Percentiles rank a stretch among this genome's conserved stretches.
These are phyloP conservation scores for Pseudozyma hubeiensis DNA, from an alignment of 1,284 basidiomycete species.

Conservation along the genomic window DNA sequence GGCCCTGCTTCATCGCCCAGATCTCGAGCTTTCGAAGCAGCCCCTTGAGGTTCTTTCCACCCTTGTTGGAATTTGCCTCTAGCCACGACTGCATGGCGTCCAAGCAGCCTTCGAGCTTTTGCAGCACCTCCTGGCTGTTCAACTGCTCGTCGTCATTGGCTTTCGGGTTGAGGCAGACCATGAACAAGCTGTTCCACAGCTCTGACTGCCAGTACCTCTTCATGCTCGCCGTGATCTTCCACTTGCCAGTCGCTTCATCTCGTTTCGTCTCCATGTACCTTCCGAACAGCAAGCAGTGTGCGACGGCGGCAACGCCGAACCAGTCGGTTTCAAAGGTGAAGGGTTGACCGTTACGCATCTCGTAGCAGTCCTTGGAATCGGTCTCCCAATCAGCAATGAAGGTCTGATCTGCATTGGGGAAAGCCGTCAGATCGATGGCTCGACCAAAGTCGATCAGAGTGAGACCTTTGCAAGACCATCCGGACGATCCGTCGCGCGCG, in stretches of 20 bases:
- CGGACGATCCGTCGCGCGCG: constrained; percentile 78
- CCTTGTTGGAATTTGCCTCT: constrained; percentile 75
- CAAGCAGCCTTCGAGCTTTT: constrained; percentile 74
- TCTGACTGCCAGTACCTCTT: constrained; percentile 96
- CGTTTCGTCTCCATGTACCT: constrained; percentile 76
- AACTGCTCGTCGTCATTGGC: constrained; percentile 56
- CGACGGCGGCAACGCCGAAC: constrained; percentile 89
- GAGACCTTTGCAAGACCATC: constrained; percentile 89
- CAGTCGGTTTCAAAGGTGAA: constrained; percentile 98
- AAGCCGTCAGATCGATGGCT: constrained; percentile 86
- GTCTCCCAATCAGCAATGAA: constrained; percentile 88
- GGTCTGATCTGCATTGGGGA: constrained; percentile 74
- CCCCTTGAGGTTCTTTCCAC: constrained; percentile 73
- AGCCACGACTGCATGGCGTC: constrained; percentile 89
- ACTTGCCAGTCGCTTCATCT: constrained; percentile 11
- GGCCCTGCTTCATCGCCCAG: constrained; percentile 59
- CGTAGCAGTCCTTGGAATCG: constrained; percentile 83
- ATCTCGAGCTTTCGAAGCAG: constrained; percentile 65
- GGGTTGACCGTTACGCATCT: constrained; percentile 82
- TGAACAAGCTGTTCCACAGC: constrained; percentile 86
- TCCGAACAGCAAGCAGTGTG: constrained; percentile 95
- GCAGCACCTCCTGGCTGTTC: constrained; percentile 77
- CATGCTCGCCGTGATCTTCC: constrained; percentile 74
- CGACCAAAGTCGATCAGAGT: constrained; percentile 96
- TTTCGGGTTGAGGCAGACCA: constrained; percentile 81